A percentile compares a stretch with the other conserved stretches of the same genome.
These are phyloP conservation scores for Lactarius pseudohatsudake DNA, from an alignment of 768 basidiomycete genomes.

Conservation along the genomic window DNA sequence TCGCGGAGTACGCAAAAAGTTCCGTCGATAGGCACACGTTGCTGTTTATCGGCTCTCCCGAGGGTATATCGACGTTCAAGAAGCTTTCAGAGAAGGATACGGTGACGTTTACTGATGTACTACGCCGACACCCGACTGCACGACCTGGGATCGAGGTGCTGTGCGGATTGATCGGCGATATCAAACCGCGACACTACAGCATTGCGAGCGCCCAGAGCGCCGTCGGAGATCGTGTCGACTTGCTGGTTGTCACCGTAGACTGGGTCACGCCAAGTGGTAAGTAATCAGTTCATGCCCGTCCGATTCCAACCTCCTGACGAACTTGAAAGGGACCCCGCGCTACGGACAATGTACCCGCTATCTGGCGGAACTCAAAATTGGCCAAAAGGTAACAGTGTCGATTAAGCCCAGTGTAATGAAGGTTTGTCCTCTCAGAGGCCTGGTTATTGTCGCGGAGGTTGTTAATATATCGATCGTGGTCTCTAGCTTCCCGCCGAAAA, in stretches of 20 bases:
- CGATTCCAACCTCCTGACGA: background rate
- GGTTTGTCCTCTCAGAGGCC: constrained; percentile 43
- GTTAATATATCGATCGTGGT: constrained; percentile 11
- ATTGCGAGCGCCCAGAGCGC: constrained; percentile 95
- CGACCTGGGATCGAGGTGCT: constrained; percentile 79
- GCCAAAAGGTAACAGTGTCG: constrained; percentile 94
- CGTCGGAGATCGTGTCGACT: constrained; percentile 91
- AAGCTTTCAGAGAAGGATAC: constrained; percentile 95
- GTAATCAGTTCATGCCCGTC: constrained; percentile 32
- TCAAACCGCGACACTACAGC: constrained; percentile 97
- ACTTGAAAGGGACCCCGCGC: constrained; percentile 57
- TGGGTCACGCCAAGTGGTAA: constrained; percentile 85
- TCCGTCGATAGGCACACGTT: constrained; percentile 75
- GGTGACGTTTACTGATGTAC: constrained; percentile 86
- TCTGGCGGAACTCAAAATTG: constrained; percentile 76
- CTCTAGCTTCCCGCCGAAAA: constrained; percentile 76
- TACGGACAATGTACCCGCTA: constrained; percentile 98
- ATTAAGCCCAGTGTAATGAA: constrained; percentile 99
- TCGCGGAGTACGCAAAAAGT: constrained; percentile 71
- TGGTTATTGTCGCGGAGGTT: constrained; percentile 13
- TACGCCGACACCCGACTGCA: constrained; percentile 75
- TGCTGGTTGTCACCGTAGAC: constrained; percentile 94
- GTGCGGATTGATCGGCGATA: constrained; percentile 89
- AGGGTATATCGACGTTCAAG: constrained; percentile 91
- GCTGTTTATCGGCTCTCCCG: constrained; percentile 90